Percentiles rank a stretch among this genome's conserved stretches.
These are phyloP conservation scores for Tricholoma matsutake DNA, from an alignment of 768 basidiomycete species.

Conservation along the genomic window DNA sequence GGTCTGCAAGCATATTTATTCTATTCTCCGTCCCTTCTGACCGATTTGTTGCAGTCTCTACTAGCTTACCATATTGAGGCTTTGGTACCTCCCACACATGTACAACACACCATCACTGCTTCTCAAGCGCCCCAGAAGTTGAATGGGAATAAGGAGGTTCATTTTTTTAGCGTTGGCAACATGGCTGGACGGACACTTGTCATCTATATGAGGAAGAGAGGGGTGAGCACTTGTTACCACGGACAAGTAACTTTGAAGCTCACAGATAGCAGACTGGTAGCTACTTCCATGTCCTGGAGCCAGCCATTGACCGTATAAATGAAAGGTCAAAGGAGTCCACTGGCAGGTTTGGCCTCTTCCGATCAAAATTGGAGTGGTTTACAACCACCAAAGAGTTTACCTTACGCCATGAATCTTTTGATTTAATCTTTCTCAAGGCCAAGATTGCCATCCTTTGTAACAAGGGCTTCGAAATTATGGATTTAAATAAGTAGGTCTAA, in stretches of 20 bases:
- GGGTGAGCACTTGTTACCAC: slow-evolving; percentile 50
- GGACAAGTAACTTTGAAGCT: slow-evolving; percentile 1
- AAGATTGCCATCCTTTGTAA: slow-evolving; percentile 90
- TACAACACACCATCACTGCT: slow-evolving; percentile 53
- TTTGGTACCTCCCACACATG: slow-evolving; percentile 78
- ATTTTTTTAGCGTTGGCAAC: slow-evolving; percentile 93
- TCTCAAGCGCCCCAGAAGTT: slow-evolving; percentile 87
- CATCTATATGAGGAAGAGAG: slow-evolving; percentile 95
- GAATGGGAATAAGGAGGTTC: slow-evolving; percentile 85
- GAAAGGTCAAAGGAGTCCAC: slow-evolving; percentile 63
- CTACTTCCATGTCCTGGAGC: slow-evolving; percentile 91
- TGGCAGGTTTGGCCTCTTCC: slow-evolving; percentile 59
- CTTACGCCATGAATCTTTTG: slow-evolving; percentile 80
- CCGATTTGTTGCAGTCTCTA: slow-evolving; percentile 52
- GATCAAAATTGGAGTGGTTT: slow-evolving; percentile 88
- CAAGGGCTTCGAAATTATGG: slow-evolving; percentile 98
- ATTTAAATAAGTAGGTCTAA: slow-evolving; percentile 82
- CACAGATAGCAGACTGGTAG: slow-evolving; percentile 58
- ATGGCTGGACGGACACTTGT: slow-evolving; percentile 84
- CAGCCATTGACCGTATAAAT: slow-evolving; percentile 82
- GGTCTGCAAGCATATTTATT: slow-evolving; percentile 41
- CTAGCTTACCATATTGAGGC: slow-evolving; percentile 97
- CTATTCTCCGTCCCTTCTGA: slow-evolving; percentile 38
- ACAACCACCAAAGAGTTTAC: slow-evolving; percentile 86
- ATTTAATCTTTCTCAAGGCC: slow-evolving; percentile 86